Conservation (phyloP, 2,329 filamentous ascomycete species). For the Clarireedia sp. region DNA sequence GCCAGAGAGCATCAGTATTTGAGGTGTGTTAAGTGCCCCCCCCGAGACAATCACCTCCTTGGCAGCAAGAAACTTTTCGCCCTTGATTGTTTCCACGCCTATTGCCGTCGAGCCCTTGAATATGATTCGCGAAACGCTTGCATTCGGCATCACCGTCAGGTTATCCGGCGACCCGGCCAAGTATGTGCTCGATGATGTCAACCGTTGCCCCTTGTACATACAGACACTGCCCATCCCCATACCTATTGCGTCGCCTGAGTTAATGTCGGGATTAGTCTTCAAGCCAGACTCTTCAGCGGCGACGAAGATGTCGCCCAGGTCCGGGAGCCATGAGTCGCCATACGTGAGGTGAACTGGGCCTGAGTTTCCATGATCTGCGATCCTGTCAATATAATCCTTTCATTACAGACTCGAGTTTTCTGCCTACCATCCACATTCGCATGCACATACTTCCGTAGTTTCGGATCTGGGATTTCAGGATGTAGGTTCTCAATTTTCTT, state of each 20-base stretch:
- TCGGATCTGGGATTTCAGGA: neutral
- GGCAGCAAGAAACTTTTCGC: conserved; percentile 13
- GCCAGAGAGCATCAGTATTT: conserved; percentile 39
- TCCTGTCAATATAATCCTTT: neutral
- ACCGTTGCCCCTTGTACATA: conserved; percentile 35
- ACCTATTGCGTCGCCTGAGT: conserved; percentile 49
- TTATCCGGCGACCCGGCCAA: neutral
- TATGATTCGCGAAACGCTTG: neutral
- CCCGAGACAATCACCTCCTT: conserved; percentile 38
- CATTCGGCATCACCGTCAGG: neutral
- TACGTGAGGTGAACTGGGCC: conserved; percentile 26
- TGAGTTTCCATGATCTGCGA: conserved; percentile 3
- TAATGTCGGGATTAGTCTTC: conserved; percentile 44
- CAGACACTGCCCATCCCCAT: conserved; percentile 42
- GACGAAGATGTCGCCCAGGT: conserved; percentile 37
- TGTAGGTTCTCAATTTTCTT: conserved; percentile 34
- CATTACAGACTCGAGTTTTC: neutral
- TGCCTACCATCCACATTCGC: neutral
- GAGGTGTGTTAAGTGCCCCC: conserved; percentile 35
- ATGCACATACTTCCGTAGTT: conserved; percentile 4
- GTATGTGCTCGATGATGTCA: neutral
- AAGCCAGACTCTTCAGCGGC: conserved; percentile 40
- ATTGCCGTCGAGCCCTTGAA: neutral
- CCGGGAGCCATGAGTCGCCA: conserved; percentile 39
- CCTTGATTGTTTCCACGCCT: neutral